Evolutionary conservation across 768 basidiomycete genomes (phyloP).

Genomic region (Porphyrellus cyaneotinctus): DNA sequence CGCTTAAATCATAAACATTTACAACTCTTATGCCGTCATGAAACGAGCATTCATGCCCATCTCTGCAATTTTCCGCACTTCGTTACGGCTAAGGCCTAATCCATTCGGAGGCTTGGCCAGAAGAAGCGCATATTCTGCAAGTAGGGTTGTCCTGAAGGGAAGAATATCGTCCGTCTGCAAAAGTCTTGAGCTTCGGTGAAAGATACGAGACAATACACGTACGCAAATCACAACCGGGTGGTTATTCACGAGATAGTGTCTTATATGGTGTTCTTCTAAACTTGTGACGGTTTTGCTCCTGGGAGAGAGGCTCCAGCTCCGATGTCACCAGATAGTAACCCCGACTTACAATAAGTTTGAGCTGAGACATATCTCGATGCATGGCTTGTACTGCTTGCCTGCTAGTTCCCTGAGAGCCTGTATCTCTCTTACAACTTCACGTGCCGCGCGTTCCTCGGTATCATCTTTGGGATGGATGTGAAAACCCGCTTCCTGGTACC

Average conservation of each 20-base stretch:
- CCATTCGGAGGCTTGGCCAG: slow-evolving; percentile 70
- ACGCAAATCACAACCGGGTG: slow-evolving; percentile 81
- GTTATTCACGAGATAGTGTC: slow-evolving; percentile 53
- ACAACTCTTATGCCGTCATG: neutral
- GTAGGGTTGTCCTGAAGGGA: slow-evolving; percentile 68
- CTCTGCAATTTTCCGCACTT: slow-evolving; percentile 53
- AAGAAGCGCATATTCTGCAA: slow-evolving; percentile 77
- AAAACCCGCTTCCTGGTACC: slow-evolving; percentile 15
- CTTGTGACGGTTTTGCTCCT: slow-evolving; percentile 67
- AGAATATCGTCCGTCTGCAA: slow-evolving; percentile 80
- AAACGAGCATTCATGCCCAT: slow-evolving; percentile 52
- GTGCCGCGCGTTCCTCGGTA: slow-evolving; percentile 17
- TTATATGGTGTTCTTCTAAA: slow-evolving; percentile 71
- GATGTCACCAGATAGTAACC: neutral
- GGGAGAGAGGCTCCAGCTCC: neutral
- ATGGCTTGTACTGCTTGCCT: slow-evolving; percentile 40
- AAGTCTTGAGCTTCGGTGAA: neutral
- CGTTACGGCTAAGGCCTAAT: slow-evolving; percentile 57
- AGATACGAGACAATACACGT: slow-evolving; percentile 5
- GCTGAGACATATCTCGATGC: slow-evolving; percentile 77
- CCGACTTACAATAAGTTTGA: slow-evolving; percentile 69
- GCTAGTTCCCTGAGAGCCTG: slow-evolving; percentile 13
- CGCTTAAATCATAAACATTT: neutral
- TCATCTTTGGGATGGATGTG: slow-evolving; percentile 8
- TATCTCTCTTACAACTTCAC: slow-evolving; percentile 23